Evolutionary conservation across 2,329 filamentous ascomycete species (phyloP), one percentile per base, ranked within the genome.

Genomic region (Penicillium palitans): DNA sequence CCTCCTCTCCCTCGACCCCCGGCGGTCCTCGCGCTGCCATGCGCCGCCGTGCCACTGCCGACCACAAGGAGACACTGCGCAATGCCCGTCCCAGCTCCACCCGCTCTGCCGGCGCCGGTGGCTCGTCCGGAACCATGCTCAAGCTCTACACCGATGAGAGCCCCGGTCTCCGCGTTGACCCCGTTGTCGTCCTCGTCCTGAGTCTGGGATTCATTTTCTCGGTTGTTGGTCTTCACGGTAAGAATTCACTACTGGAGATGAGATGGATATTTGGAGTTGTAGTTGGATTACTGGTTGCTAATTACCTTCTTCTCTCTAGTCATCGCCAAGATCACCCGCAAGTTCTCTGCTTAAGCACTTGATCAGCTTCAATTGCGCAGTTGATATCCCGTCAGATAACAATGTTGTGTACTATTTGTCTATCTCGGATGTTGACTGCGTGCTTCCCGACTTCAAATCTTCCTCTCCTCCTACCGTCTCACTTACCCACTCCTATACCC

Each of bases 61-160:
- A 98, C 77, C 90, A 96, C 81, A 96, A 96, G 79, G 95, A 98
- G 80, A 95, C 96, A 80, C 87, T 93, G 70, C 93, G 93, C 72
- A 99, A 96, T 89, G 90, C 87, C 66, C 85, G 95, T 68, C 95
- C 95, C 51, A 90, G 88, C 76, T 96, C 90, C 81, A 99, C 95
- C 66, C 87, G 95, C 71, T 88, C 93, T 40, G 95, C 95, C 35
- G 95, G 95, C 69, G 95, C 95, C 19, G 95, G 95, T 67, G 95
- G 95, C 66, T 97, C 92, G 76, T 96, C 90, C 78, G 96, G 91
- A 81, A 99, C 95, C 53, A 99, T 99, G 95, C 84, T 99, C 82
- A 93, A 93, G 79, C 88, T 99, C 45, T 99, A 99, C 87, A 99
- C 95, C 58, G 95, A 99, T 75, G 95, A 99, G 83, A 96, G 91